Evolutionary conservation across 148 eudicot species (phyloP), one percentile per base, ranked within the genome.

Genomic region (Vaccinium corymbosum): DNA sequence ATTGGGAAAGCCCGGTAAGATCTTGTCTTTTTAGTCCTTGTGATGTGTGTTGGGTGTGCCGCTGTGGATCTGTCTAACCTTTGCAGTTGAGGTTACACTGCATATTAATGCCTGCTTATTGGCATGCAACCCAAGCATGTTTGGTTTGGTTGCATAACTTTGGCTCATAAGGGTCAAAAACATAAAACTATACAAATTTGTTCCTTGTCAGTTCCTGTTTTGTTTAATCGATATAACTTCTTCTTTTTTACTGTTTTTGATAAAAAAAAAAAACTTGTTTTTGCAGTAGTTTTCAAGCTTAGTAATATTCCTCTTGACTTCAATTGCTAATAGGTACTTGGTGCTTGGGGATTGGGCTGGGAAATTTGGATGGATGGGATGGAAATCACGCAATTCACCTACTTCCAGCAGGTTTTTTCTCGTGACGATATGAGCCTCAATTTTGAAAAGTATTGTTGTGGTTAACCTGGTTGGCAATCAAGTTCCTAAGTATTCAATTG

Each of bases 341-440:
- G 99, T 87, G 99, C 99, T 61, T 97, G 99, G 99, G 99, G 99
- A 86, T 92, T 97, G 90, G 99, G 99, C 86, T 97, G 99, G 99
- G 99, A 97, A 90, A 91, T 97, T 79, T 97, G 99, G 99, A 95
- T 97, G 99, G 99, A 97, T 88, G 99, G 99, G 62, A 97, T 97
- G 99, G 99, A 97, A 90, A 90, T 97, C 85, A 97, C 99, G 35
- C 99, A 97, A 80, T 97, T 97, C 86, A 97, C 99, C 53, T 97
- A 97, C 94, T 95, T 97, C 89, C 99, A 97, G 89, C 99, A 95
- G 99, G 99, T 97, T 70, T 61, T 79, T 59, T 77, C 35, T 78
- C 81, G 70, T 29, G 2, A 52, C 20, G 15, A 80, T 68, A 80
- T 50, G 55, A 15, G 8, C 29, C 10, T 48, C 51, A 14, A 59